Conservation (phyloP, 352 stramenopile genomes). For the Pythium folliculosum region DNA sequence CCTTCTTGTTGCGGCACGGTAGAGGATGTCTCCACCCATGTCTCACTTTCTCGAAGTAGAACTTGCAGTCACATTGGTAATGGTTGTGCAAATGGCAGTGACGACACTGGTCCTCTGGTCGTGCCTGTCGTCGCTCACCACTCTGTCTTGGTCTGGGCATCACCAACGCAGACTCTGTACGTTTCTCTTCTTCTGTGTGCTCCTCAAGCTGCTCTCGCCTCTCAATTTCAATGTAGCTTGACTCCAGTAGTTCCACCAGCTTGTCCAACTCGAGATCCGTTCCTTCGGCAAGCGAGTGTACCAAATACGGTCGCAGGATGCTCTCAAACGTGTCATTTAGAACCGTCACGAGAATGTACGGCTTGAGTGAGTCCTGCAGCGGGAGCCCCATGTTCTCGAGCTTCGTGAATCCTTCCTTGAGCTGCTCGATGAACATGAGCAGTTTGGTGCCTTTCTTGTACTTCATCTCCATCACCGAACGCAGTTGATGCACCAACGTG, state of each 20-base stretch:
- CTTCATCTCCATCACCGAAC: constrained; percentile 11
- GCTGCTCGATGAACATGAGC: constrained; percentile 14
- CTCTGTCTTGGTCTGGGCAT: neutral
- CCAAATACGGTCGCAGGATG: constrained; percentile 7
- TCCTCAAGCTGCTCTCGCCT: neutral
- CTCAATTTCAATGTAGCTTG: constrained; percentile 13
- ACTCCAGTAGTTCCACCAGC: constrained; percentile 12
- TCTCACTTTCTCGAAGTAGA: constrained; percentile 4
- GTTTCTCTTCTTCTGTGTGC: too few species aligned
- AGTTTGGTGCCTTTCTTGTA: constrained; percentile 15
- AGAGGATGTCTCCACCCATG: constrained; percentile 10
- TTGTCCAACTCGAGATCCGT: constrained; percentile 4
- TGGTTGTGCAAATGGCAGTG: constrained; percentile 6
- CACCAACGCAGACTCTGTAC: too few species aligned
- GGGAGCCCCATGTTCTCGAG: constrained; percentile 16
- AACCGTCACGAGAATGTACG: constrained; percentile 18
- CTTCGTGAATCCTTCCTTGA: constrained; percentile 17
- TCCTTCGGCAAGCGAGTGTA: constrained; percentile 1
- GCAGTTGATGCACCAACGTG: constrained; percentile 3
- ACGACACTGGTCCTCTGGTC: neutral
- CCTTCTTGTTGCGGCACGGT: constrained; percentile 4
- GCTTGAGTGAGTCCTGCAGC: constrained; percentile 4
- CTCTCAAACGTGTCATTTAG: constrained; percentile 14
- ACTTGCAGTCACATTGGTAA: neutral
- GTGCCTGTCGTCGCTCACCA: constrained; percentile 8